phyloP scores from a whole-genome alignment of 805 yeast species.

The Pachysolen tannophilus region DNA sequence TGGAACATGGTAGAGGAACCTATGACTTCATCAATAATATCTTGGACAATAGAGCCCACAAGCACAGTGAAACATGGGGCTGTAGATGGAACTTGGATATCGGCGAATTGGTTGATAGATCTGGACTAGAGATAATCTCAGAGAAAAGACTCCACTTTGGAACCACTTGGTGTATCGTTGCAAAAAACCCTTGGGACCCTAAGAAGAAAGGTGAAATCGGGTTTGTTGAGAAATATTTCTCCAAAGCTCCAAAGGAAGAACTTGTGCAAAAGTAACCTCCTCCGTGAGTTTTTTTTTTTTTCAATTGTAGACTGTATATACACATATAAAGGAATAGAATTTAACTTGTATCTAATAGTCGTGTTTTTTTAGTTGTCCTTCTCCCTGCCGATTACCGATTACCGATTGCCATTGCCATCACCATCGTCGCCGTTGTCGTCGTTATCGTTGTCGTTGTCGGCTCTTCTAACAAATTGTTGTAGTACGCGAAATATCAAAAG shows the following conservation, averaged over 20 bases:
- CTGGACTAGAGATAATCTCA: slow-evolving; percentile 76
- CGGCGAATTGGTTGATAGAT: slow-evolving; percentile 74
- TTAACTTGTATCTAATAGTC: too few species aligned
- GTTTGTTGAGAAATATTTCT: slow-evolving; percentile 41
- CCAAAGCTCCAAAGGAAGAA: slow-evolving; percentile 5
- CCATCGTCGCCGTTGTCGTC: too few species aligned
- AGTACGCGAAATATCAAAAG: too few species aligned
- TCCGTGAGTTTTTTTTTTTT: too few species aligned
- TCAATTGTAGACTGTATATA: too few species aligned
- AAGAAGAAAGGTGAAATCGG: slow-evolving; percentile 38
- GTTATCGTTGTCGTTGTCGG: too few species aligned
- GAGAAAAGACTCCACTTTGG: slow-evolving; percentile 84
- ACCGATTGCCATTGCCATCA: too few species aligned
- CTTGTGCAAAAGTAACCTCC: neutral
- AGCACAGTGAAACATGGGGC: slow-evolving; percentile 87
- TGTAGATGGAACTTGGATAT: slow-evolving; percentile 97
- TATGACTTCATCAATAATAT: slow-evolving; percentile 72
- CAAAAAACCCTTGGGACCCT: slow-evolving; percentile 66
- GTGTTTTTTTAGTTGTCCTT: too few species aligned
- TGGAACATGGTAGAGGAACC: slow-evolving; percentile 90
- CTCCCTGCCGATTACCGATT: too few species aligned
- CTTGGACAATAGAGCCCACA: slow-evolving; percentile 75
- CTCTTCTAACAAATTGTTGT: too few species aligned
- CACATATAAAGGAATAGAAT: too few species aligned
- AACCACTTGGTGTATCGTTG: slow-evolving; percentile 81